These are phyloP conservation scores for Phtheirospermum japonicum DNA, from an alignment of 257 asterid species.

Conservation along the genomic window DNA sequence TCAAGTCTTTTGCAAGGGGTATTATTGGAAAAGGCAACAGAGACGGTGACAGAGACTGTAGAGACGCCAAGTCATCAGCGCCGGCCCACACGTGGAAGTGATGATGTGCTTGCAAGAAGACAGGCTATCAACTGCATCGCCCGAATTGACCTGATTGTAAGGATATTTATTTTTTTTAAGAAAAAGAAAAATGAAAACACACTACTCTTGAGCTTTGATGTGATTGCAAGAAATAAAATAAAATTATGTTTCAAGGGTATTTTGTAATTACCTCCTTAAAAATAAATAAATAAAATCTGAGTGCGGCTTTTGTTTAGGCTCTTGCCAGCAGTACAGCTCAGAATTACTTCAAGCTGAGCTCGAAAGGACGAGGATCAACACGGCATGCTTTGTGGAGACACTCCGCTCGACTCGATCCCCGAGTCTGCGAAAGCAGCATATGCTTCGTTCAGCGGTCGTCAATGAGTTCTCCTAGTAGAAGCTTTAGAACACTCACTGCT, in stretches of 20 bases:
- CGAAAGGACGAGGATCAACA: conserved; percentile 87
- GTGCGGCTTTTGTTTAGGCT: conserved; percentile 40
- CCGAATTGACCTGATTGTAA: conserved; percentile 97
- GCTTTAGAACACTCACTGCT: conserved; percentile 42
- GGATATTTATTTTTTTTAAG: conserved; percentile 29
- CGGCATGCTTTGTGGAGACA: conserved; percentile 91
- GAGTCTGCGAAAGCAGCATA: conserved; percentile 98
- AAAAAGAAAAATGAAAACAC: too few species aligned
- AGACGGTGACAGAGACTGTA: conserved; percentile 61
- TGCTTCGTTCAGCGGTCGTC: conserved; percentile 81
- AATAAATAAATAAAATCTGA: too few species aligned
- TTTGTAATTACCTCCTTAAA: too few species aligned
- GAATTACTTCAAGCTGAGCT: conserved; percentile 90
- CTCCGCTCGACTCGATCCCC: conserved; percentile 76
- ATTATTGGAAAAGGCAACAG: conserved; percentile 80
- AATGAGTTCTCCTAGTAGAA: conserved; percentile 70
- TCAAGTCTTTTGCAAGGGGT: conserved; percentile 91
- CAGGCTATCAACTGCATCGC: conserved; percentile 73
- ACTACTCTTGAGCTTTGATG: too few species aligned
- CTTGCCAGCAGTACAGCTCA: conserved; percentile 92
- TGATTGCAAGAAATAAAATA: too few species aligned
- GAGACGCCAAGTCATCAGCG: conserved; percentile 95
- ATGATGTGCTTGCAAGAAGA: conserved; percentile 80
- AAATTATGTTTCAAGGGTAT: too few species aligned
- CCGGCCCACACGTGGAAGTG: conserved; percentile 88